Evolutionary conservation across 164 flowering plant species (phyloP), one percentile per base, ranked within the genome.

Genomic region (Nelumbo lutea): DNA sequence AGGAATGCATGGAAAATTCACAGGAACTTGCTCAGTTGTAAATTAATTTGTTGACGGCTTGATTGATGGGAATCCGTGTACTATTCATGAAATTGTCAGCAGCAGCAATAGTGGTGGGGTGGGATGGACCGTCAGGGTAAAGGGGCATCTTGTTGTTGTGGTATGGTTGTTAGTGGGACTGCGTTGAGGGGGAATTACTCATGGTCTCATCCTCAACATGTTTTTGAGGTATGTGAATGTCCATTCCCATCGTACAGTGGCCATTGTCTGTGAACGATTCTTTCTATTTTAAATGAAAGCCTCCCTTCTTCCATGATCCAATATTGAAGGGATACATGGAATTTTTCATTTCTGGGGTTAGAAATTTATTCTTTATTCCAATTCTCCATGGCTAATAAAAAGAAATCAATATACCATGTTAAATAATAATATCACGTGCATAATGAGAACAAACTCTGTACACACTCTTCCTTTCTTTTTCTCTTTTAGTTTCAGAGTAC

Each of bases 21-120:
- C 84, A 80, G 69, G 98, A 95, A 72, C 91, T 88, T 75, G 78
- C 82, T 78, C 95, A 88, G 81, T 76, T 89, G 90, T 94, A 85
- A 77, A 78, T 15, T 79, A 72, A 43, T 79, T 79, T 13, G n/a
- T 78, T 76, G 72, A 73, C 62, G 63, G 66, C 52, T 73, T 59
- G 59, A 66, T 74, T 40, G 63, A 68, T 63, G 66, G 62, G 65
- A 53, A 58, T 50, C 50, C 66, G 71, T 68, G 68, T 72, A 64
- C 67, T 64, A 58, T 55, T 68, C 62, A 59, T 55, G 68, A 47
- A 62, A 42, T 77, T 58, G 62, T 73, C 44, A 14, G 66, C 71
- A 72, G 75, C 66, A 70, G 57, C 57, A 53, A 13, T 27, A 46
- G 5, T 51, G 57, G 61, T 62, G 56, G 78, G 73, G 64, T 51